Conservation (phyloP, 1,139 yeast species). For the Suhomyces atakaporum region DNA sequence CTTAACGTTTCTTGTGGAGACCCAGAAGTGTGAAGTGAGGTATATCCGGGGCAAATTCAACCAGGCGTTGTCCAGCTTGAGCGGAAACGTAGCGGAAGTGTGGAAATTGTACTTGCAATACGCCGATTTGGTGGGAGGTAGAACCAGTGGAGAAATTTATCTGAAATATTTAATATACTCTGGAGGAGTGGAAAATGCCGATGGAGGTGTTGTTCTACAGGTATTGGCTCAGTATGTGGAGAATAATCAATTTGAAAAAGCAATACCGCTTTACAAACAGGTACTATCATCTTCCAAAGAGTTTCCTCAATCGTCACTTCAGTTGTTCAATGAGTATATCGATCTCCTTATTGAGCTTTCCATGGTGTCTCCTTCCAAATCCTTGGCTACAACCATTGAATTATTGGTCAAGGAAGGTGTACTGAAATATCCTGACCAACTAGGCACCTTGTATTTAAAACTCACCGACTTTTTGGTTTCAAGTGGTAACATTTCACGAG, state of each 20-base stretch:
- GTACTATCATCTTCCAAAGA: slow-evolving; percentile 2
- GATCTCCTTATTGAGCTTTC: slow-evolving; percentile 6
- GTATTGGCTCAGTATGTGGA: slow-evolving; percentile 28
- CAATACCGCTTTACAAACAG: slow-evolving; percentile 1
- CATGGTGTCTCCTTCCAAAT: neutral
- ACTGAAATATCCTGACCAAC: slow-evolving; percentile 60
- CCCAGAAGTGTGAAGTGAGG: slow-evolving; percentile 36
- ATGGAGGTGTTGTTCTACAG: slow-evolving; percentile 13
- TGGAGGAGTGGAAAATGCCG: slow-evolving; percentile 6
- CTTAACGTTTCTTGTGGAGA: slow-evolving; percentile 46
- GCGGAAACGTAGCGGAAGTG: slow-evolving; percentile 55
- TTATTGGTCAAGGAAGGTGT: slow-evolving; percentile 40
- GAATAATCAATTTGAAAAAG: slow-evolving; percentile 22
- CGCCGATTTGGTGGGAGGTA: slow-evolving; percentile 50
- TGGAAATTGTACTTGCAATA: slow-evolving; percentile 63
- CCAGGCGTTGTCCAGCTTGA: slow-evolving; percentile 50
- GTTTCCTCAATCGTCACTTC: slow-evolving; percentile 10
- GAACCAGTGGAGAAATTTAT: slow-evolving; percentile 45
- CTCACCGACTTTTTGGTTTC: slow-evolving; percentile 50
- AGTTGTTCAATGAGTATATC: slow-evolving; percentile 12
- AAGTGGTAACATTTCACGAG: slow-evolving; percentile 36
- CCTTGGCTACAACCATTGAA: slow-evolving; percentile 27
- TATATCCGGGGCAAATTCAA: slow-evolving; percentile 53
- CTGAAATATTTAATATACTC: slow-evolving; percentile 41
- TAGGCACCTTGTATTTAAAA: slow-evolving; percentile 50